Evolutionary conservation across 2,329 filamentous ascomycete genomes (phyloP), one percentile per base, ranked within the genome.

Genomic region (Fusarium acutatum): DNA sequence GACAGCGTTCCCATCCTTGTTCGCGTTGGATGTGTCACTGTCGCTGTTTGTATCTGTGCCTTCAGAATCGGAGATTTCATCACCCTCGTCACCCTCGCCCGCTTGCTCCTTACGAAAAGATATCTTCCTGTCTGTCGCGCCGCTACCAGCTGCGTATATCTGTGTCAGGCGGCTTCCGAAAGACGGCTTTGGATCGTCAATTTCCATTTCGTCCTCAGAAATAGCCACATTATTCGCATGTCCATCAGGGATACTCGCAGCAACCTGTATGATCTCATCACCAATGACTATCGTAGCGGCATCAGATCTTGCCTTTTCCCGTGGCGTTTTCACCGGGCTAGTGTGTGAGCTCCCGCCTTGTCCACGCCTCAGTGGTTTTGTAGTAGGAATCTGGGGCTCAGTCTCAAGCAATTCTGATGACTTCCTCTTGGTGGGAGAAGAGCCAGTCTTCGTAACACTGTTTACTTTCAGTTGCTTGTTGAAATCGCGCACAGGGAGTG

Each of bases 401-500:
- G 49, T 52, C 15, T 60, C 44, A 10, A 30, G 38, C 20, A 46
- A 30, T 24, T 58, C 30, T 24, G 38, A 52, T 24, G 50, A 43
- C 13, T 17, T 41, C 6, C 5, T 41, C n/a, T 35, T 43, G 35
- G 28, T 43, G 28, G 18, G 37, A 32, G 44, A 34, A 22, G 34
- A 14, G 20, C 9, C 18, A 20, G 52, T 28, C 35, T 24, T 69
- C 14, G 47, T 58, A 20, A 37, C 52, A 22, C 59, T 64, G 28
- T 52, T 54, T 56, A 81, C 77, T 35, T 78, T 77, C 24, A 84
- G 72, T 30, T 80, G 78, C 28, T 80, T 78, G 49, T 82, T 82
- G 57, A 84, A 83, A 71, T 82, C 80, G 34, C 74, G 73, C n/a
- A 80, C 78, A 50, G 75, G 78, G 17, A 74, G 70, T 15, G 78